phyloP scores from a whole-genome alignment of 140 eudicot genomes.

The Ambrosia hybrid region DNA sequence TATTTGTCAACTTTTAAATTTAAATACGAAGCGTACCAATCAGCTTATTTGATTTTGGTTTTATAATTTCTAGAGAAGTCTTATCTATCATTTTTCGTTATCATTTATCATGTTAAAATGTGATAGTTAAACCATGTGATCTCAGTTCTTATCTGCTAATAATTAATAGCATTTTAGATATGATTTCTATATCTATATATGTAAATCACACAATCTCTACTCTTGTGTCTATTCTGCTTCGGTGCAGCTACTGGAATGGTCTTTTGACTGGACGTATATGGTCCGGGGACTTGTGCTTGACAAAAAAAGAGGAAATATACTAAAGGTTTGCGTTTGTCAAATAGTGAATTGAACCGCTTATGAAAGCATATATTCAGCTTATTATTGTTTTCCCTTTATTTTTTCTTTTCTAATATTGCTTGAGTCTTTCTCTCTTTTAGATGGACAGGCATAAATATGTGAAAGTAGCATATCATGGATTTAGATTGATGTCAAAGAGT shows the following conservation, averaged over 20 bases:
- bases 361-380: constrained; percentile 16
- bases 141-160: neutral
- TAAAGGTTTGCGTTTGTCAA: constrained; percentile 64
- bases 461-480: constrained; percentile 94
- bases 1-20: no score
- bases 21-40: no score
- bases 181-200: neutral
- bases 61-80: neutral
- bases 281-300: constrained; percentile 96
- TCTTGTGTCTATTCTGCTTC: constrained; percentile 8
- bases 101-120: neutral
- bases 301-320: constrained; percentile 87
- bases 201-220: neutral
- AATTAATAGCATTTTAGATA: constrained; percentile 6
- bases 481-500: constrained; percentile 63
- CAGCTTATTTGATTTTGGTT: neutral
- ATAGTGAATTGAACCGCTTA: neutral
- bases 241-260: constrained; percentile 68
- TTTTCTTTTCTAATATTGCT: constrained; percentile 9
- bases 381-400: neutral
- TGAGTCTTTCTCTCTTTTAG: constrained; percentile 36
- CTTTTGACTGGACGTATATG: constrained; percentile 92
- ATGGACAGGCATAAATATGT: constrained; percentile 98
- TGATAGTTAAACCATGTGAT: neutral
- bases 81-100: constrained; percentile 5